A percentile compares a stretch with the other conserved stretches of the same genome.
phyloP scores from a whole-genome alignment of 139 green algal genomes.

The Chloropicon primus region DNA sequence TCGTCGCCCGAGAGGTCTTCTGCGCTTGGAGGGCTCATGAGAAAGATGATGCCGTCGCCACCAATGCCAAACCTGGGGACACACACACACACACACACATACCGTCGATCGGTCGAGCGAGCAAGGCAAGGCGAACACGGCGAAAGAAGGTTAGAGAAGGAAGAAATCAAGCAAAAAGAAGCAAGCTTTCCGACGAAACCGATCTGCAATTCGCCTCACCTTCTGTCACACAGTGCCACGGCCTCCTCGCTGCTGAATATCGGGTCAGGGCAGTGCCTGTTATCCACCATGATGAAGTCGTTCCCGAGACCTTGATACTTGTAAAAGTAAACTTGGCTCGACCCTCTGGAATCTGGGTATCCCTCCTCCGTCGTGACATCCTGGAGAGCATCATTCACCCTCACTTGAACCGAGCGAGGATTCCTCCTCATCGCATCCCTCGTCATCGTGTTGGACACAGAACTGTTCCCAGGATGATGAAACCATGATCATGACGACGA shows the following conservation, averaged over 20 bases:
- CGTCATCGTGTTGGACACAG: too few relatives aligned
- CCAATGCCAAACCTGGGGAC: conserved; percentile 89
- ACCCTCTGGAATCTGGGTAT: neutral
- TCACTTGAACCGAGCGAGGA: neutral
- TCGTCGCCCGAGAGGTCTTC: neutral
- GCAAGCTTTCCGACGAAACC: too few relatives aligned
- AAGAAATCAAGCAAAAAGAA: too few relatives aligned
- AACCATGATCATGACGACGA: too few relatives aligned
- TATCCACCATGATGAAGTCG: conserved; percentile 98
- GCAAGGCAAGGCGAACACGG: too few relatives aligned
- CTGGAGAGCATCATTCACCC: neutral
- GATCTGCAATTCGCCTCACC: too few relatives aligned
- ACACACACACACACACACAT: too few relatives aligned
- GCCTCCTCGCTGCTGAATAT: conserved; percentile 53
- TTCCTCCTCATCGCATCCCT: neutral
- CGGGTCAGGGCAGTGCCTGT: conserved; percentile 51
- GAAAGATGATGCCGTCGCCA: conserved; percentile 73
- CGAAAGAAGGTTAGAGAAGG: too few relatives aligned
- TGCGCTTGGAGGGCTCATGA: neutral
- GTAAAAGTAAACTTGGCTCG: conserved; percentile 40
- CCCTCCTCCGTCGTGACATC: neutral
- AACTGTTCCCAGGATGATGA: too few relatives aligned
- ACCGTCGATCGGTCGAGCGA: too few relatives aligned
- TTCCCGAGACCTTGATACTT: conserved; percentile 99
- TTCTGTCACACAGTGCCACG: neutral